A percentile compares a stretch with the other conserved stretches of the same genome.
phyloP scores from a whole-genome alignment of 192 early-diverging fungal genomes.

The Chytriomyces sp. region DNA sequence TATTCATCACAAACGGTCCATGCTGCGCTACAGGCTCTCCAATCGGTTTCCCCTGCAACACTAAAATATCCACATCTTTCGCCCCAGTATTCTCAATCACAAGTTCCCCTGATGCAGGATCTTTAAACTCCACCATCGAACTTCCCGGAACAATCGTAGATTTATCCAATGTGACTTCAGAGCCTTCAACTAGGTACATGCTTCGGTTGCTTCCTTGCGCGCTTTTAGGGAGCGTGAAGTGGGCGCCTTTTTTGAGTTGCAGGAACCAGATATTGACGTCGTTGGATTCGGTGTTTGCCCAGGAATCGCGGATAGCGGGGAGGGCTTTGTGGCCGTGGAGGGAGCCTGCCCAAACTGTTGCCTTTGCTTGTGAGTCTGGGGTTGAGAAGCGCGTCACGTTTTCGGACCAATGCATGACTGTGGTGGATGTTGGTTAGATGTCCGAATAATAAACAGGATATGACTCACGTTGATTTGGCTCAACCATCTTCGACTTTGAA shows the following conservation, averaged over 20 bases:
- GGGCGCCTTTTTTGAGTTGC: slow-evolving; percentile 3
- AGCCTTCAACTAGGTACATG: slow-evolving; percentile 10
- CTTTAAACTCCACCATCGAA: neutral
- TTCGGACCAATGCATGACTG: slow-evolving; percentile 14
- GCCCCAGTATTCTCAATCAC: neutral
- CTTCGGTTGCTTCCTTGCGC: neutral
- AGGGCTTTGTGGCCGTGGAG: slow-evolving; percentile 17
- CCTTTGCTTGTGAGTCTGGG: neutral
- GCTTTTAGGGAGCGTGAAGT: slow-evolving; percentile 18
- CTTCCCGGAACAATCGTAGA: neutral
- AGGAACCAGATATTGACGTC: slow-evolving; percentile 30
- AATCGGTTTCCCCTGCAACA: slow-evolving; percentile 62
- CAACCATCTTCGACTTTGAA: slow-evolving; percentile 35
- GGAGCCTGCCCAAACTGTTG: slow-evolving; percentile 14
- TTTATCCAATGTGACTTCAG: slow-evolving; percentile 14
- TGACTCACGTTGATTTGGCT: slow-evolving; percentile 20
- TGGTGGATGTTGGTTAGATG: neutral
- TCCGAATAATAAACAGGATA: too few species aligned
- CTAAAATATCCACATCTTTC: slow-evolving; percentile 45
- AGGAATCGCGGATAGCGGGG: slow-evolving; percentile 16
- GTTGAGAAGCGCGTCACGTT: neutral
- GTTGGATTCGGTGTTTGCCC: slow-evolving; percentile 23
- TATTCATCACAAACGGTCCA: slow-evolving; percentile 67
- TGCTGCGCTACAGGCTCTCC: slow-evolving; percentile 62
- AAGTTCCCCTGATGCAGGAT: neutral